Percentiles rank a stretch among this genome's conserved stretches.
Evolutionary conservation across 257 asterid species (phyloP).

Genomic region (Buddleja alternifolia): DNA sequence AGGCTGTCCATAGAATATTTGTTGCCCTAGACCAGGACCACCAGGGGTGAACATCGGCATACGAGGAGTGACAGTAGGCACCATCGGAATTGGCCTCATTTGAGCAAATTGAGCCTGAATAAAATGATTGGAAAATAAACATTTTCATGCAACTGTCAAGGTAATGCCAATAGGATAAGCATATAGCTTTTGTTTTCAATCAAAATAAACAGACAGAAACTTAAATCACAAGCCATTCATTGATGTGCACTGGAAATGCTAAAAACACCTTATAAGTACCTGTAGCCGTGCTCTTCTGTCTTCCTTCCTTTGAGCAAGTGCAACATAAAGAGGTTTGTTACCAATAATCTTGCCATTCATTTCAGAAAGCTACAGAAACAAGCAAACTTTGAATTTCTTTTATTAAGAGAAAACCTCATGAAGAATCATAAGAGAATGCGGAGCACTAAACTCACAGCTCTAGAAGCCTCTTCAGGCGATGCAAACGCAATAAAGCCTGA

Average conservation of each 20-base stretch:
- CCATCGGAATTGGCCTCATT: conserved; percentile 76
- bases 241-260: neutral
- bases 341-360: conserved; percentile 58
- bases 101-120: conserved; percentile 90
- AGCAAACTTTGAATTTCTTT: neutral
- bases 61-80: conserved; percentile 77
- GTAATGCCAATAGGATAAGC: neutral
- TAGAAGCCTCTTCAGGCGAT: conserved; percentile 61
- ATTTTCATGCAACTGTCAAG: neutral
- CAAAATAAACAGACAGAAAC: conserved; percentile 4
- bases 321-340: conserved; percentile 66
- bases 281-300: conserved; percentile 57
- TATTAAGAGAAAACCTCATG: neutral
- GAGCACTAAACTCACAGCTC: conserved; percentile 54
- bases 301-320: conserved; percentile 64
- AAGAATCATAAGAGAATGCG: too few species aligned
- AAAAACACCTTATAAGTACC: conserved; percentile 31
- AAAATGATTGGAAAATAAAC: conserved; percentile 16
- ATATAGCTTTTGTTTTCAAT: conserved; percentile 16
- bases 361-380: conserved; percentile 46
- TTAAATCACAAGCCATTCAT: neutral
- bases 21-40: conserved; percentile 93
- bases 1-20: conserved; percentile 83
- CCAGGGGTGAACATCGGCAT: conserved; percentile 79
- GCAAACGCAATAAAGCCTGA: conserved; percentile 75